A percentile compares a stretch with the other conserved stretches of the same genome.
Conservation (phyloP, 164 flowering plant genomes). For the Vitis riparia region DNA sequence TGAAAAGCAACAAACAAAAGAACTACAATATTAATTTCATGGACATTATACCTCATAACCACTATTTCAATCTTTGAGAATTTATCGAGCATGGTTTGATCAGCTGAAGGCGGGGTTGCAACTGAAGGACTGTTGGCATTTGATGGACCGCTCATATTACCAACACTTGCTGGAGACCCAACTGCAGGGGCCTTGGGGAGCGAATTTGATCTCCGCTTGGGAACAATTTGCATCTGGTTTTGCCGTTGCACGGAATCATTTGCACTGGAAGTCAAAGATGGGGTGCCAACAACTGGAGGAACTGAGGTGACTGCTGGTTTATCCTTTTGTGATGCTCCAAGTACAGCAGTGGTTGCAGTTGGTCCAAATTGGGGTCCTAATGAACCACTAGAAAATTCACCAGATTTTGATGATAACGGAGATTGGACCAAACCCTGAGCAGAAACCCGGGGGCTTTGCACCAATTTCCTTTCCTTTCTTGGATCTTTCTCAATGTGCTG, state of each 20-base stretch:
- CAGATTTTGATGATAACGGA: constrained; percentile 86
- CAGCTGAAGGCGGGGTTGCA: constrained; percentile 57
- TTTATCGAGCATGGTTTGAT: constrained; percentile 63
- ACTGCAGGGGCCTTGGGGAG: constrained; percentile 73
- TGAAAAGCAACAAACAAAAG: neutral
- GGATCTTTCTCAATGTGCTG: constrained; percentile 63
- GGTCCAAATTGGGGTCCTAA: constrained; percentile 65
- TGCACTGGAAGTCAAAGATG: constrained; percentile 73
- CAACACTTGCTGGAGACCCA: constrained; percentile 85
- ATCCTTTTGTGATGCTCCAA: constrained; percentile 65
- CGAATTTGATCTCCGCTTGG: constrained; percentile 76
- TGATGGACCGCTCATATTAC: constrained; percentile 56
- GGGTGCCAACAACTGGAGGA: constrained; percentile 51
- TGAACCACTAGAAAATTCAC: constrained; percentile 86
- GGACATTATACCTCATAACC: constrained; percentile 58
- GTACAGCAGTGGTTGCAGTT: constrained; percentile 36
- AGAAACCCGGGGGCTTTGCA: constrained; percentile 81
- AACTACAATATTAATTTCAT: neutral
- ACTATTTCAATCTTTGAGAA: constrained; percentile 87
- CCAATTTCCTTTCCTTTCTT: constrained; percentile 77
- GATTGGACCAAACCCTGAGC: constrained; percentile 68
- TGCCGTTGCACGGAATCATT: constrained; percentile 82
- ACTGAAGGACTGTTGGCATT: constrained; percentile 82
- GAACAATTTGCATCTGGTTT: constrained; percentile 53
- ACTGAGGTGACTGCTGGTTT: constrained; percentile 53